A percentile compares a stretch with the other conserved stretches of the same genome.
Conservation (phyloP, 179 eudicot species). For the Silene noctiflora region DNA sequence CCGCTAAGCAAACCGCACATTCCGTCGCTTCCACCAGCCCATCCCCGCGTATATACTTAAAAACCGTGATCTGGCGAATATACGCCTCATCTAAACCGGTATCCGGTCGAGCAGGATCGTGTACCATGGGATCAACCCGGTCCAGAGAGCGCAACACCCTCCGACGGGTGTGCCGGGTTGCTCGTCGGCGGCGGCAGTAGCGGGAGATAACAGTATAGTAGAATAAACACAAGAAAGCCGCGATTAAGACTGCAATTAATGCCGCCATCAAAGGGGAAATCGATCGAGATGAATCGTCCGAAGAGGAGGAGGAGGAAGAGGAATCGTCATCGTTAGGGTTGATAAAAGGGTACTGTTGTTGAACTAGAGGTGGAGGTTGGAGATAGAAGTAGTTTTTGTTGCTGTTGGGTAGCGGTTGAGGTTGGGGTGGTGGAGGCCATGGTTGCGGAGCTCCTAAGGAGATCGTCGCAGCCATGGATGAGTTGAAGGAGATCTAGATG, state of each 20-base stretch:
- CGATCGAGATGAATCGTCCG: slow-evolving; percentile 19
- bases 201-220: slow-evolving; percentile 68
- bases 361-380: slow-evolving; percentile 44
- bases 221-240: slow-evolving; percentile 56
- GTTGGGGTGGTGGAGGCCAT: slow-evolving; percentile 23
- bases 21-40: slow-evolving; percentile 58
- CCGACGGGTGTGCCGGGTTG: not conserved
- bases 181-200: slow-evolving; percentile 34
- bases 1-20: slow-evolving; percentile 68
- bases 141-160: not conserved
- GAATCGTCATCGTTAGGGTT: slow-evolving; percentile 8
- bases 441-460: slow-evolving; percentile 40
- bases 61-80: slow-evolving; percentile 61
- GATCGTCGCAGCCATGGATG: slow-evolving; percentile 5
- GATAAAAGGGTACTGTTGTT: not conserved
- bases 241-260: slow-evolving; percentile 57
- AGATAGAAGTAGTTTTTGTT: slow-evolving; percentile 22
- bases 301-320: not conserved
- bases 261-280: slow-evolving; percentile 69
- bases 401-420: slow-evolving; percentile 20
- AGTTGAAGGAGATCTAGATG: not conserved
- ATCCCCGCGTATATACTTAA: slow-evolving; percentile 45
- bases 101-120: slow-evolving; percentile 29
- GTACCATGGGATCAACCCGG: slow-evolving; percentile 30
- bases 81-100: slow-evolving; percentile 52